Evolutionary conservation across 2,329 filamentous ascomycete species (phyloP).

Genomic region (Fusarium sp.): DNA sequence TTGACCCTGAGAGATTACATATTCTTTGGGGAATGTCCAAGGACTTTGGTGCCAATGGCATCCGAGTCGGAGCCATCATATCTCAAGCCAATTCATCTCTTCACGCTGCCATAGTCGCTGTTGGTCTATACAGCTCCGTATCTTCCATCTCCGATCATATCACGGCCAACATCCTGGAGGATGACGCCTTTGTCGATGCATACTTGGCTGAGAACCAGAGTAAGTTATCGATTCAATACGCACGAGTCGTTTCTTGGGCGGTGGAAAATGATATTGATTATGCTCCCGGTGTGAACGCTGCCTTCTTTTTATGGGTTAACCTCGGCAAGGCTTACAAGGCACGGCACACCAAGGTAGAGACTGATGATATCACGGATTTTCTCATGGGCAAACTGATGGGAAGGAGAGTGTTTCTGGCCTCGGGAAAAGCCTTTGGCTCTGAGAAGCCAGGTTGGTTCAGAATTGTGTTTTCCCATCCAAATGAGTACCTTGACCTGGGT

Average conservation of each 20-base stretch:
- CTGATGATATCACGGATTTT: slow-evolving; percentile 41
- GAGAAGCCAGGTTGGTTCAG: slow-evolving; percentile 56
- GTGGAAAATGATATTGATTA: slow-evolving; percentile 58
- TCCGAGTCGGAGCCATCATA: slow-evolving; percentile 64
- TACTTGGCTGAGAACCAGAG: slow-evolving; percentile 60
- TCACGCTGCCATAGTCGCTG: slow-evolving; percentile 53
- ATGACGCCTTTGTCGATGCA: slow-evolving; percentile 56
- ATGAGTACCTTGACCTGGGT: slow-evolving; percentile 49
- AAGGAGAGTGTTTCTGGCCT: slow-evolving; percentile 53
- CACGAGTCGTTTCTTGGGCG: slow-evolving; percentile 53
- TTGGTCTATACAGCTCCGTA: slow-evolving; percentile 58
- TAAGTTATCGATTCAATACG: slow-evolving; percentile 56
- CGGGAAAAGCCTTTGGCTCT: slow-evolving; percentile 53
- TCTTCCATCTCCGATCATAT: slow-evolving; percentile 59
- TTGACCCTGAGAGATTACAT: slow-evolving; percentile 64
- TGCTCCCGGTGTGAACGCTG: slow-evolving; percentile 62
- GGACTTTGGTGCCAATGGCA: slow-evolving; percentile 69
- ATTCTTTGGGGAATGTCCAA: slow-evolving; percentile 62
- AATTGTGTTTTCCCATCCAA: slow-evolving; percentile 54
- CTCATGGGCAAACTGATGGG: slow-evolving; percentile 49
- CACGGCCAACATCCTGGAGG: slow-evolving; percentile 57
- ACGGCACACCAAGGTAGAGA: slow-evolving; percentile 23
- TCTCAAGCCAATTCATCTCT: slow-evolving; percentile 59
- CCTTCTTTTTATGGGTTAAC: slow-evolving; percentile 68
- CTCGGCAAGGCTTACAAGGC: slow-evolving; percentile 52